Evolutionary conservation across 2,329 filamentous ascomycete species (phyloP).

Genomic region (Cryoendolithus antarcticus): DNA sequence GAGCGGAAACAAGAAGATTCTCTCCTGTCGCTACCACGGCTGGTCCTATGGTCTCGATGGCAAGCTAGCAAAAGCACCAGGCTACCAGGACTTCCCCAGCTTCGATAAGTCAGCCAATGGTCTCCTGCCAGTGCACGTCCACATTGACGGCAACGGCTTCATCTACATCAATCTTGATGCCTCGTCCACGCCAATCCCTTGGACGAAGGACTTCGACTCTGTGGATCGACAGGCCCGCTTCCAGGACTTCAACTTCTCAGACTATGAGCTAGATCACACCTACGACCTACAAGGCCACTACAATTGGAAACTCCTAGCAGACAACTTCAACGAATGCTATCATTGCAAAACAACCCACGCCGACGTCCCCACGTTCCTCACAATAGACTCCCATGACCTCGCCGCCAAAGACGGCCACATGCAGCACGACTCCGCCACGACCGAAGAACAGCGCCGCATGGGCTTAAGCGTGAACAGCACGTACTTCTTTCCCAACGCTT

Average conservation of each 20-base stretch:
- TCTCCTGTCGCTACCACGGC: slow-evolving; percentile 49
- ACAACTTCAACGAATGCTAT: slow-evolving; percentile 51
- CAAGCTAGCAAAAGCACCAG: slow-evolving; percentile 46
- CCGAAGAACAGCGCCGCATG: not conserved
- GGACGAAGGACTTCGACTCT: slow-evolving; percentile 27
- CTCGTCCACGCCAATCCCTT: not conserved
- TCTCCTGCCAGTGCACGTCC: slow-evolving; percentile 42
- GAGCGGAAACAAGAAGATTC: slow-evolving; percentile 37
- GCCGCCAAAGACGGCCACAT: not conserved
- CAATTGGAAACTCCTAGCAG: slow-evolving; percentile 46
- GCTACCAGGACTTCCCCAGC: slow-evolving; percentile 42
- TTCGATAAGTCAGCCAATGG: slow-evolving; percentile 45
- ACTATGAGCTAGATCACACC: slow-evolving; percentile 43
- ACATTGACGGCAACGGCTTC: slow-evolving; percentile 42
- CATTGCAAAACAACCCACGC: slow-evolving; percentile 44
- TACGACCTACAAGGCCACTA: slow-evolving; percentile 43
- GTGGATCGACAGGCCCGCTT: slow-evolving; percentile 34
- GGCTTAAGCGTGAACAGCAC: not conserved
- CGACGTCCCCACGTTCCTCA: not conserved
- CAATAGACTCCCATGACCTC: not conserved
- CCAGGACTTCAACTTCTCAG: slow-evolving; percentile 33
- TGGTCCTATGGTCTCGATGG: slow-evolving; percentile 48
- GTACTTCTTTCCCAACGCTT: slow-evolving; percentile 1
- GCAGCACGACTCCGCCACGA: not conserved
- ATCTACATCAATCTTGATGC: slow-evolving; percentile 46